Evolutionary conservation across 805 yeast species (phyloP), one percentile per base, ranked within the genome.

Genomic region (Torulaspora gathmanii): DNA sequence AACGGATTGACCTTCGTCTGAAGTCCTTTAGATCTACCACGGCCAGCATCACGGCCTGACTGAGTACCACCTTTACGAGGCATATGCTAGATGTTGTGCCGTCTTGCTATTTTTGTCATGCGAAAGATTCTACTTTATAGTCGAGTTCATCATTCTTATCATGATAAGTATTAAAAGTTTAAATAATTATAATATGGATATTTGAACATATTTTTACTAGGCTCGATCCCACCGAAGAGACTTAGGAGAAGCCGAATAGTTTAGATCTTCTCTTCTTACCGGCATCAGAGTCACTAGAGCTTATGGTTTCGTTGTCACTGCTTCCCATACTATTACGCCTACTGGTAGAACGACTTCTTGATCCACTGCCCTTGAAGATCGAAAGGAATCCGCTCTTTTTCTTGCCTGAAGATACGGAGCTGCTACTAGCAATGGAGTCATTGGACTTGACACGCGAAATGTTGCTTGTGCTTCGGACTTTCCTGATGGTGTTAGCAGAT

Each of bases 1-100:
- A 57, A 54, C 1, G 68, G 62, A 37, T 65, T 65, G n/a, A 63
- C 47, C 22, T 58, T 61, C 2, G 58, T 56, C 13, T 56, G 49
- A 25, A 65, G 40, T 13, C 70, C 70, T 37, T 48, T 46, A 25
- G 15, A 35, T 37, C 23, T 39, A n/a, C 23, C 17, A 13, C 31
- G 22, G 7, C 23, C 22, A 26, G n/a, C 29, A 34, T 27, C 35
- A 20, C 13, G 26, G 6, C n/a, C 20, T 10, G 23, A 13, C 34
- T 20, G n/a, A 12, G 23, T 6, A 2, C 17, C 34, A 19, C 15
- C 27, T 8, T 28, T 29, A 19, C 41, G 19, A 19, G 40, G 23
- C 40, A 36, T 36, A 11, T 9, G 17, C 26, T 34, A 22, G 9
- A 20, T 15, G 8, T 20, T 11, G 15, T 5, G 25, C 25, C 4